A percentile compares a stretch with the other conserved stretches of the same genome.
Evolutionary conservation across 768 basidiomycete genomes (phyloP).

Genomic region (Baorangia bicolor): DNA sequence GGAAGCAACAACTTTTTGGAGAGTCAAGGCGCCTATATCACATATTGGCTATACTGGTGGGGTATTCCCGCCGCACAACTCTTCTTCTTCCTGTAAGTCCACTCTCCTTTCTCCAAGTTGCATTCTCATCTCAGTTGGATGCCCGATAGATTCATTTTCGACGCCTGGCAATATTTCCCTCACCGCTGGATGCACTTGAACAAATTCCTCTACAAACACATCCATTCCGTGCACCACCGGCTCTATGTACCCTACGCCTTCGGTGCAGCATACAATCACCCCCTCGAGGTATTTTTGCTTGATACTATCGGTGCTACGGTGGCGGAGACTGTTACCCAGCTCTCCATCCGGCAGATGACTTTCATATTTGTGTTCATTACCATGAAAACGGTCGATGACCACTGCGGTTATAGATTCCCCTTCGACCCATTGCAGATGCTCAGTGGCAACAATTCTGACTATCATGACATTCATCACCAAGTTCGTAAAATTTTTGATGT

Average conservation of each 20-base stretch:
- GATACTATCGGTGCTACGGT: slow-evolving; percentile 79
- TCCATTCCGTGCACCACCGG: slow-evolving; percentile 93
- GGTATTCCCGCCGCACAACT: slow-evolving; percentile 73
- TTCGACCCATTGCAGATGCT: slow-evolving; percentile 90
- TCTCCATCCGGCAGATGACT: slow-evolving; percentile 80
- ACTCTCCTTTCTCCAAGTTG: neutral
- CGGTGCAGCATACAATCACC: slow-evolving; percentile 96
- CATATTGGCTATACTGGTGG: slow-evolving; percentile 93
- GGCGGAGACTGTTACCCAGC: slow-evolving; percentile 63
- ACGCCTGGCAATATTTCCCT: slow-evolving; percentile 97
- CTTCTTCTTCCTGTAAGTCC: slow-evolving; percentile 78
- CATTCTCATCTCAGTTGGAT: neutral
- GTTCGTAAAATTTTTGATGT: slow-evolving; percentile 36
- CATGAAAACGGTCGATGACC: slow-evolving; percentile 92
- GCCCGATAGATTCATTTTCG: slow-evolving; percentile 77
- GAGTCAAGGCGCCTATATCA: slow-evolving; percentile 40
- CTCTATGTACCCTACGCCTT: slow-evolving; percentile 97
- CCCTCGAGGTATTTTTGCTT: slow-evolving; percentile 87
- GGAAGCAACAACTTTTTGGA: slow-evolving; percentile 37
- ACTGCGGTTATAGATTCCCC: slow-evolving; percentile 86
- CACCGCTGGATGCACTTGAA: slow-evolving; percentile 91
- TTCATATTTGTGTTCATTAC: slow-evolving; percentile 81
- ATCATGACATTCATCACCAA: too few relatives aligned
- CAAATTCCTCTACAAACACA: slow-evolving; percentile 84
- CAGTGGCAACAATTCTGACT: slow-evolving; percentile 89